These are phyloP conservation scores for Metschnikowia hibisci DNA, from an alignment of 805 yeast species.

Conservation along the genomic window DNA sequence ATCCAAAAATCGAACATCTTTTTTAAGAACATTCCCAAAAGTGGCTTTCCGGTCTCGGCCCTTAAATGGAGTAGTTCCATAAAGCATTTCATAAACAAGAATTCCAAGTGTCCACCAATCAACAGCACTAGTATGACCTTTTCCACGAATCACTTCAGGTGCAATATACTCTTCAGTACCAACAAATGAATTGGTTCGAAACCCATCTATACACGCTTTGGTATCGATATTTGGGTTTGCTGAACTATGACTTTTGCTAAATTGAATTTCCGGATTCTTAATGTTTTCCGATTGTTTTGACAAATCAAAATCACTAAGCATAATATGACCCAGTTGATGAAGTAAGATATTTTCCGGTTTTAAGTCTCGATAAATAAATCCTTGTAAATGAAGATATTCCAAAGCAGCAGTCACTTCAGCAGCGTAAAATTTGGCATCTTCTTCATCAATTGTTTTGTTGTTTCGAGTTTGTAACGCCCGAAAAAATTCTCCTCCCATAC, in stretches of 20 bases:
- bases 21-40: constrained; percentile 79
- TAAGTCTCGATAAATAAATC: constrained; percentile 92
- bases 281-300: constrained; percentile 81
- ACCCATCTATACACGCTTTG: constrained; percentile 91
- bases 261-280: constrained; percentile 69
- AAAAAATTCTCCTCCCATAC: constrained; percentile 99
- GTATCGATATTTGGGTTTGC: constrained; percentile 76
- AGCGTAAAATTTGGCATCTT: constrained; percentile 89
- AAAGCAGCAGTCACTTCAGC: constrained; percentile 96
- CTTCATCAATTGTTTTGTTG: constrained; percentile 79
- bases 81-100: constrained; percentile 87
- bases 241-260: constrained; percentile 30
- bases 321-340: constrained; percentile 96
- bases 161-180: constrained; percentile 99
- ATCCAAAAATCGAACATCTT: constrained; percentile 79
- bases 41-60: constrained; percentile 87
- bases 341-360: constrained; percentile 93
- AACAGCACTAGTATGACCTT: constrained; percentile 96
- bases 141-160: constrained; percentile 95
- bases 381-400: constrained; percentile 94
- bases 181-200: constrained; percentile 95
- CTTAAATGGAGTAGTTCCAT: constrained; percentile 94
- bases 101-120: constrained; percentile 99
- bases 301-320: constrained; percentile 94
- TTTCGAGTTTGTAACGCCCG: constrained; percentile 90